Percentiles rank a stretch among this genome's conserved stretches.
These are phyloP conservation scores for Argentina anserina DNA, from an alignment of 306 rosid genomes.

Conservation along the genomic window DNA sequence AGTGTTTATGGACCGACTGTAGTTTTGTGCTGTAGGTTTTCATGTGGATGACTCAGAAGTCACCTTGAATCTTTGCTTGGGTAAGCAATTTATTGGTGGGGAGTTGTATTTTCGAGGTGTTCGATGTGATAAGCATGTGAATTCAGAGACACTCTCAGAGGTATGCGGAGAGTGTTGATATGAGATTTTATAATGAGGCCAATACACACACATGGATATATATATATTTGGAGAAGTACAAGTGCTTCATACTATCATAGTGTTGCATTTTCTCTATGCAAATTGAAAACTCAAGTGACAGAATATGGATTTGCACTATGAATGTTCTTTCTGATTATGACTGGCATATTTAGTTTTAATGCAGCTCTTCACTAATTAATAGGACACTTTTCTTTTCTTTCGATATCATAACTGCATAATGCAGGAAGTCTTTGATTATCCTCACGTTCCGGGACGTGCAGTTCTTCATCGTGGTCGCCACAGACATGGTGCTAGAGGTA, in stretches of 20 bases:
- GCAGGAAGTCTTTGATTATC: slow-evolving; percentile 72
- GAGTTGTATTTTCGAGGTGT: slow-evolving; percentile 85
- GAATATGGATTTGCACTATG: background rate
- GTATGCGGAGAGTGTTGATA: slow-evolving; percentile 32
- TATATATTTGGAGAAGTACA: too few species aligned
- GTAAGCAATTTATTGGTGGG: slow-evolving; percentile 80
- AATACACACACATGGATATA: too few species aligned
- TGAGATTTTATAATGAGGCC: too few species aligned
- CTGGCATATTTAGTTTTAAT: background rate
- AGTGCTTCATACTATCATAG: background rate
- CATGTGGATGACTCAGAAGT: slow-evolving; percentile 97
- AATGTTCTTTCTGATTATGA: background rate
- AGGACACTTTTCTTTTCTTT: background rate
- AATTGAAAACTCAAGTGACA: background rate
- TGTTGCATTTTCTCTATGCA: background rate
- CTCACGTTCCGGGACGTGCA: slow-evolving; percentile 79
- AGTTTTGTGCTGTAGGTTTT: slow-evolving; percentile 62
- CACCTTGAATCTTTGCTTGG: slow-evolving; percentile 88
- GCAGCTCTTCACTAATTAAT: background rate
- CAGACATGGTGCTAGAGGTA: slow-evolving; percentile 91
- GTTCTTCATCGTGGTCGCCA: slow-evolving; percentile 89
- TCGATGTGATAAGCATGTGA: slow-evolving; percentile 88
- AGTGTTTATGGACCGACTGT: slow-evolving; percentile 27
- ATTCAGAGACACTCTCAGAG: slow-evolving; percentile 56
- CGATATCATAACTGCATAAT: background rate